phyloP scores from a whole-genome alignment of 169 alveolate species.

The Sarcocystis neurona region DNA sequence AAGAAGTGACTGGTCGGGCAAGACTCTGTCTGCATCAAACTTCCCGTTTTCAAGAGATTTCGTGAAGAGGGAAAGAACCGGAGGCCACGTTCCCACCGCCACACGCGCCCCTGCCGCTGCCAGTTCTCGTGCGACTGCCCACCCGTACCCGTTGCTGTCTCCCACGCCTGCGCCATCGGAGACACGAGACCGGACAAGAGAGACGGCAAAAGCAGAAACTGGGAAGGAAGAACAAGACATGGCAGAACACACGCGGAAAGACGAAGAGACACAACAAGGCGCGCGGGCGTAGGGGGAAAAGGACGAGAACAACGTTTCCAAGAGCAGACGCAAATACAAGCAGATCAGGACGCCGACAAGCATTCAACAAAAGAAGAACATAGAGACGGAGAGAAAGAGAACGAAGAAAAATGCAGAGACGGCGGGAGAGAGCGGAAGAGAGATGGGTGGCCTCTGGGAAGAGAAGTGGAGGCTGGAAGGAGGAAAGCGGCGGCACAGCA shows the following conservation, averaged over 20 bases:
- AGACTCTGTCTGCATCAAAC: conserved; percentile 64
- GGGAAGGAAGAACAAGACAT: not conserved
- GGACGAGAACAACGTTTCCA: too few relatives aligned
- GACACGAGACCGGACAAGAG: conserved; percentile 19
- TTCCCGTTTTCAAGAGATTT: conserved; percentile 57
- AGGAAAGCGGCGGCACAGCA: too few relatives aligned
- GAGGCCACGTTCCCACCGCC: conserved; percentile 74
- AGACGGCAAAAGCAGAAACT: not conserved
- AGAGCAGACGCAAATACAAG: too few relatives aligned
- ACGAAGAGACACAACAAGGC: not conserved
- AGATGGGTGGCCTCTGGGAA: too few relatives aligned
- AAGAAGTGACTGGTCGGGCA: conserved; percentile 55
- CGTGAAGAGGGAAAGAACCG: conserved; percentile 69
- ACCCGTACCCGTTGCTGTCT: conserved; percentile 75
- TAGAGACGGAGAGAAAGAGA: too few relatives aligned
- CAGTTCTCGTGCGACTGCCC: conserved; percentile 75
- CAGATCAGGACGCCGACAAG: too few relatives aligned
- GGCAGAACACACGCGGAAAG: not conserved
- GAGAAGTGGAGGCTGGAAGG: too few relatives aligned
- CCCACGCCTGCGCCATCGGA: conserved; percentile 69
- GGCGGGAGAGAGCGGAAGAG: too few relatives aligned
- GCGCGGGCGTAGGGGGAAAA: not conserved
- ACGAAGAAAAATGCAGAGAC: too few relatives aligned
- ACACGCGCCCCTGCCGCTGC: conserved; percentile 71
- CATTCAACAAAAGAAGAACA: too few relatives aligned